Evolutionary conservation across 345 rosid genomes (phyloP).

Genomic region (thale cress (Arabidopsis thaliana)): DNA sequence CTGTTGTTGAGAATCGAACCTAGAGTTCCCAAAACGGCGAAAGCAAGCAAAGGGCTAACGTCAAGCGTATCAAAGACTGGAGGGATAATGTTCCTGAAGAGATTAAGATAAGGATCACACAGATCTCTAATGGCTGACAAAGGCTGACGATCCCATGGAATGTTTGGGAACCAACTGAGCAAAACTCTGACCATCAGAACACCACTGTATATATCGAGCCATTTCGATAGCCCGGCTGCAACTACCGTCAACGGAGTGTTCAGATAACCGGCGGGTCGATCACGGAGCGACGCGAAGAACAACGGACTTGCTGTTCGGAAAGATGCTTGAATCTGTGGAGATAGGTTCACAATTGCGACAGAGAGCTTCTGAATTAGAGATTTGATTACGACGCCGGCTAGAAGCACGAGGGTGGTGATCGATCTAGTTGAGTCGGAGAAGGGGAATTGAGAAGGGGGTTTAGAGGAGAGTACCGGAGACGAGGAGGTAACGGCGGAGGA

Average conservation of each 20-base stretch:
- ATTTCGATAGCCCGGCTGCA: slow-evolving; percentile 81
- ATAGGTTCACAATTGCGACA: slow-evolving; percentile 38
- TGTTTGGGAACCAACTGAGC: slow-evolving; percentile 95
- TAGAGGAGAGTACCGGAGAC: slow-evolving; percentile 18
- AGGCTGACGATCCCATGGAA: slow-evolving; percentile 91
- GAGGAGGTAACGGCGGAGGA: slow-evolving; percentile 39
- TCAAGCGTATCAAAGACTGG: slow-evolving; percentile 82
- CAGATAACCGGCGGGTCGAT: slow-evolving; percentile 58
- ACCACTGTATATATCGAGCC: slow-evolving; percentile 90
- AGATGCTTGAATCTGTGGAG: slow-evolving; percentile 41
- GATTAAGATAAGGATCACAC: slow-evolving; percentile 84
- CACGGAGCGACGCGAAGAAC: slow-evolving; percentile 70
- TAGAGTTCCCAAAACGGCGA: slow-evolving; percentile 73
- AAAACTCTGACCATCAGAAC: slow-evolving; percentile 90
- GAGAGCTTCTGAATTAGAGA: slow-evolving; percentile 46
- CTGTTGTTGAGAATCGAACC: slow-evolving; percentile 69
- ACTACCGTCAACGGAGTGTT: slow-evolving; percentile 85
- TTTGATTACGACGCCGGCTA: slow-evolving; percentile 43
- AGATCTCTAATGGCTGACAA: slow-evolving; percentile 80
- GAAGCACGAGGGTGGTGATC: slow-evolving; percentile 46
- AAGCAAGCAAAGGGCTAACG: slow-evolving; percentile 83
- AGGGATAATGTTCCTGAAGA: slow-evolving; percentile 86
- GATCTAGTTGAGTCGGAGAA: slow-evolving; percentile 56
- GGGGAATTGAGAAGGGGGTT: slow-evolving; percentile 16
- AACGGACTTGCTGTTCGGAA: slow-evolving; percentile 52